Evolutionary conservation across 2,329 filamentous ascomycete species (phyloP), one percentile per base, ranked within the genome.

Genomic region (Phaeophleospora eucalypticola): DNA sequence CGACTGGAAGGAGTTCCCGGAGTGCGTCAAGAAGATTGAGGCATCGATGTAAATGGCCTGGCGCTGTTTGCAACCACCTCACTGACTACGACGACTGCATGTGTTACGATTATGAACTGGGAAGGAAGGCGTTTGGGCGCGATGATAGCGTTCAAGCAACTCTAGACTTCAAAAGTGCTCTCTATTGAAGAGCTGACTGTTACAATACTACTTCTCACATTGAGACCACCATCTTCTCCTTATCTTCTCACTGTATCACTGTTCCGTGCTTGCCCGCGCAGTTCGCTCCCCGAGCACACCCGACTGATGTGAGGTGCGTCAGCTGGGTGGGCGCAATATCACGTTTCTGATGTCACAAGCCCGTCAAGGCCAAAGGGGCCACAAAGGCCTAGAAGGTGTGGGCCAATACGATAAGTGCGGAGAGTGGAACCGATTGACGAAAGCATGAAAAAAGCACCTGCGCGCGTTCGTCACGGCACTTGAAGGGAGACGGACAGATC

Each of bases 1-100:
- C 64, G 66, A 76, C 67, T 77, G 74, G 74, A 69, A 68, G 57
- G 72, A 76, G 59, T 76, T 76, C 64, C 68, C 63, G 46, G 68
- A 74, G 51, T 68, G 63, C 58, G 62, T 76, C 53, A 72, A 71
- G 70, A 69, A 71, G 66, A 68, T 75, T 38, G 72, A 75, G 68
- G 63, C 54, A 32, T 52, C 47, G 41, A 27, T 49, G 47, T 15
- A 45, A 43, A 18, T 41, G 34, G 18, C 35, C 32, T 36, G 35
- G 15, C 10, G 18, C 36, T 19, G 12, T 12, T 19, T 37, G 36
- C 8, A 12, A 15, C 16, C 34, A 6, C 24, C 24, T 29, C 24
- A 29, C 24, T 6, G 24, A 12, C 24, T 29, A 12, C 24, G 24
- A 29, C 12, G 24, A 29, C 12, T 29, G 24, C 24, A 29, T 29